phyloP scores from a whole-genome alignment of 2,329 filamentous ascomycete species.

The Colletotrichum tofieldiae region DNA sequence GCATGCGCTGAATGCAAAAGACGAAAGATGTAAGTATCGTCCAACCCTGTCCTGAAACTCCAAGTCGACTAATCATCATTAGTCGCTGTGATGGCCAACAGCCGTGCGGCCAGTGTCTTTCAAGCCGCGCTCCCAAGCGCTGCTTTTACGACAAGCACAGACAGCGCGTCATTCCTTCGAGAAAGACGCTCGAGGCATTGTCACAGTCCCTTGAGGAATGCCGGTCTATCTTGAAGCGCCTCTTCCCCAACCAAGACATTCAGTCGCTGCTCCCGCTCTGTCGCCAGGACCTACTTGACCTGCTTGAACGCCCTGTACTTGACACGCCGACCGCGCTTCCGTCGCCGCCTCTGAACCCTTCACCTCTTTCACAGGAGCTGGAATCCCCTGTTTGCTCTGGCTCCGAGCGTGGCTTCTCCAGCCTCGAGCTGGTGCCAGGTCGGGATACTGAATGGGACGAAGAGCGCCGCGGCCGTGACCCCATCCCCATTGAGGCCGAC shows the following conservation, averaged over 20 bases:
- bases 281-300: constrained; percentile 71
- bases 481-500: constrained; percentile 76
- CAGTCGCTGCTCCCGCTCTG: constrained; percentile 69
- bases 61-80: constrained; percentile 47
- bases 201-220: constrained; percentile 79
- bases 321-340: constrained; percentile 61
- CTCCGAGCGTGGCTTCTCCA: constrained; percentile 63
- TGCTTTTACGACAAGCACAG: constrained; percentile 88
- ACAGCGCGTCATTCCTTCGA: constrained; percentile 82
- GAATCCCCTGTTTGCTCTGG: constrained; percentile 66
- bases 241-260: constrained; percentile 73
- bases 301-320: constrained; percentile 65
- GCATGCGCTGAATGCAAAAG: constrained; percentile 85
- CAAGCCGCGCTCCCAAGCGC: constrained; percentile 83
- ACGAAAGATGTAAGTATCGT: constrained; percentile 75
- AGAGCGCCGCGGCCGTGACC: constrained; percentile 67
- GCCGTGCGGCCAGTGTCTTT: constrained; percentile 86
- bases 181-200: constrained; percentile 79
- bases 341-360: constrained; percentile 68
- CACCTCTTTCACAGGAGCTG: constrained; percentile 63
- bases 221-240: constrained; percentile 71
- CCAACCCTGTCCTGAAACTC: not conserved
- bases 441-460: constrained; percentile 79
- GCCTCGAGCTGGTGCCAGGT: constrained; percentile 79
- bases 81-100: constrained; percentile 84